These are phyloP conservation scores for Starmerella asiatica DNA, from an alignment of 805 yeast species.

Conservation along the genomic window DNA sequence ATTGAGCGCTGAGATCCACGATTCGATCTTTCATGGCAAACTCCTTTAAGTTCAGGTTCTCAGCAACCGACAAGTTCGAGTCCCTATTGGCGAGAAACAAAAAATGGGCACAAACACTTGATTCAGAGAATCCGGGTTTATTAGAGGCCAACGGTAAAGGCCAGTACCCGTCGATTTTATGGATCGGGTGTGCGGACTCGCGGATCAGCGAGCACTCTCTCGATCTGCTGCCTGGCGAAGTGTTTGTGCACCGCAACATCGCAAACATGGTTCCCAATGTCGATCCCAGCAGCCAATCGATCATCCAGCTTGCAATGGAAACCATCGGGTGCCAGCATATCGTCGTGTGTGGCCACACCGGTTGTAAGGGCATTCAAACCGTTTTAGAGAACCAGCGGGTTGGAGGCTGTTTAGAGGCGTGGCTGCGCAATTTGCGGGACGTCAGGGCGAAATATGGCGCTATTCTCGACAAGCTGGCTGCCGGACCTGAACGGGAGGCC, in stretches of 20 bases:
- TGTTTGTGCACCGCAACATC: constrained; percentile 76
- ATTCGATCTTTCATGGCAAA: constrained; percentile 3
- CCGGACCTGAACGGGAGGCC: constrained; percentile 42
- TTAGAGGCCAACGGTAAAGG: constrained; percentile 61
- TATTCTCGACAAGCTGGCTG: constrained; percentile 37
- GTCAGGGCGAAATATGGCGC: constrained; percentile 48
- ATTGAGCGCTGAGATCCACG: no score
- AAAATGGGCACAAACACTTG: constrained; percentile 36
- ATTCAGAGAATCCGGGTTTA: constrained; percentile 40
- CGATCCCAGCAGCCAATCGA: constrained; percentile 63
- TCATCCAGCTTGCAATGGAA: constrained; percentile 77
- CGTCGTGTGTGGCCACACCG: constrained; percentile 85
- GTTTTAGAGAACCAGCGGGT: constrained; percentile 49
- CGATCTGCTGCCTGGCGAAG: constrained; percentile 77
- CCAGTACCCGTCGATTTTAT: constrained; percentile 81
- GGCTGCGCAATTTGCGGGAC: constrained; percentile 55
- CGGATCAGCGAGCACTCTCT: constrained; percentile 71
- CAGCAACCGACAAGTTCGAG: constrained; percentile 27
- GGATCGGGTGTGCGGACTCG: constrained; percentile 92
- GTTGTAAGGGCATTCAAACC: constrained; percentile 88
- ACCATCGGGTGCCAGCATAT: constrained; percentile 68
- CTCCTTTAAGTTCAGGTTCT: constrained; percentile 21
- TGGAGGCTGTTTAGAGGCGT: constrained; percentile 57
- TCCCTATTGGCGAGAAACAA: constrained; percentile 31
- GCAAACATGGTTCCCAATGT: constrained; percentile 60